phyloP scores from a whole-genome alignment of 164 flowering plant species.

The Magnolia officinalis region DNA sequence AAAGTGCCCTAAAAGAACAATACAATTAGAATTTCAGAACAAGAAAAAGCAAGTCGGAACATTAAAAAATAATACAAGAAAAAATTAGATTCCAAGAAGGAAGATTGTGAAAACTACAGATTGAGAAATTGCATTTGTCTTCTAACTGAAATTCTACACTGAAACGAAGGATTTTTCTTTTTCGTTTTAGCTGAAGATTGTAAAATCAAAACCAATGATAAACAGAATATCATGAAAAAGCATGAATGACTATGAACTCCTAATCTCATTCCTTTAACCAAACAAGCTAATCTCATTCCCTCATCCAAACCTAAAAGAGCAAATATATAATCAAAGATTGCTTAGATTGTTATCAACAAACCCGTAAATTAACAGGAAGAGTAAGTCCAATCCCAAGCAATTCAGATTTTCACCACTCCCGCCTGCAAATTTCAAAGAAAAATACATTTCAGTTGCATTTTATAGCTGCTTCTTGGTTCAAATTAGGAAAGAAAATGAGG shows the following conservation, averaged over 20 bases:
- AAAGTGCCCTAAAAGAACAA: too few species aligned
- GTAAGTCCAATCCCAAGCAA: conserved; percentile 21
- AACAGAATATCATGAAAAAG: background rate
- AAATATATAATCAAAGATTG: conserved; percentile 18
- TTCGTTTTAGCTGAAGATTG: background rate
- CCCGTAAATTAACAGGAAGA: conserved; percentile 25
- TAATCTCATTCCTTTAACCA: background rate
- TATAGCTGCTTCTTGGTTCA: background rate
- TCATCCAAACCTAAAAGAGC: conserved; percentile 16
- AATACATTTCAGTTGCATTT: background rate
- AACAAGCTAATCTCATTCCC: conserved; percentile 17
- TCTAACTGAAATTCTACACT: too few species aligned
- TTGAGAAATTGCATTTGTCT: too few species aligned
- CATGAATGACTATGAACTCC: background rate
- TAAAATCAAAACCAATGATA: background rate
- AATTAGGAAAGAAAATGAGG: background rate
- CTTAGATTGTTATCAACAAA: conserved; percentile 25
- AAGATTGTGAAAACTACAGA: too few species aligned
- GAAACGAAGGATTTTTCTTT: background rate
- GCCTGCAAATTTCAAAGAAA: conserved; percentile 24
- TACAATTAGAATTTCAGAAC: too few species aligned
- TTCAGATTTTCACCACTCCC: conserved; percentile 20
- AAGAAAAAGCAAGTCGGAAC: too few species aligned
- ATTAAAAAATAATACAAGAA: too few species aligned
- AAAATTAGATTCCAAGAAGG: too few species aligned